A percentile compares a stretch with the other conserved stretches of the same genome.
These are phyloP conservation scores for Cladosporium sp. DNA, from an alignment of 2,329 filamentous ascomycete genomes.

Conservation along the genomic window DNA sequence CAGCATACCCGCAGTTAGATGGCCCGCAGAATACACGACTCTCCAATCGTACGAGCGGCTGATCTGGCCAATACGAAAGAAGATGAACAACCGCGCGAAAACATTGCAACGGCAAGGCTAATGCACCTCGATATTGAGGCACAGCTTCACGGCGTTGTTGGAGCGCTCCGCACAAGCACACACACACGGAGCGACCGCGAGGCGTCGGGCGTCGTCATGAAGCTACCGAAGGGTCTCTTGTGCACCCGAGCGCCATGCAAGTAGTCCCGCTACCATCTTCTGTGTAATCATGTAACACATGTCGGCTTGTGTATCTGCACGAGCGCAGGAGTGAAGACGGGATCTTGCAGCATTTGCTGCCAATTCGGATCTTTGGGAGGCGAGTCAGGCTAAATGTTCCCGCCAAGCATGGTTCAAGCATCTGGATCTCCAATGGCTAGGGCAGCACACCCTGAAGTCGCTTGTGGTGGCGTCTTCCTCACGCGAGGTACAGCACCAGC, in stretches of 20 bases:
- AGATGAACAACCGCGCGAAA: not conserved
- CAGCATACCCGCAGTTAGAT: not conserved
- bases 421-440: not conserved
- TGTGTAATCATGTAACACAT: too few relatives aligned
- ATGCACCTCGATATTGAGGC: conserved; percentile 5
- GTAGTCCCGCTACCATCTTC: not conserved
- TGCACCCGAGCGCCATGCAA: not conserved
- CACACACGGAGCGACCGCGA: not conserved
- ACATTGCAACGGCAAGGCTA: not conserved
- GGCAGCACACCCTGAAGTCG: not conserved
- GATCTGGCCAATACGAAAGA: not conserved
- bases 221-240: not conserved
- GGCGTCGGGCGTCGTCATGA: not conserved
- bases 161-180: not conserved
- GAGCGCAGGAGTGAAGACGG: not conserved
- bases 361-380: not conserved
- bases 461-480: conserved; percentile 2
- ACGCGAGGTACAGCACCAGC: not conserved
- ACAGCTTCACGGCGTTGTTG: not conserved
- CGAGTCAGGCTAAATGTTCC: conserved; percentile 1
- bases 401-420: not conserved
- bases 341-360: not conserved
- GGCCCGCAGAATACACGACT: not conserved
- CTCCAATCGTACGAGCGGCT: not conserved
- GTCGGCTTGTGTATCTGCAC: not conserved